Conservation (phyloP, 1,139 yeast species). For the Geotrichum armillariae region DNA sequence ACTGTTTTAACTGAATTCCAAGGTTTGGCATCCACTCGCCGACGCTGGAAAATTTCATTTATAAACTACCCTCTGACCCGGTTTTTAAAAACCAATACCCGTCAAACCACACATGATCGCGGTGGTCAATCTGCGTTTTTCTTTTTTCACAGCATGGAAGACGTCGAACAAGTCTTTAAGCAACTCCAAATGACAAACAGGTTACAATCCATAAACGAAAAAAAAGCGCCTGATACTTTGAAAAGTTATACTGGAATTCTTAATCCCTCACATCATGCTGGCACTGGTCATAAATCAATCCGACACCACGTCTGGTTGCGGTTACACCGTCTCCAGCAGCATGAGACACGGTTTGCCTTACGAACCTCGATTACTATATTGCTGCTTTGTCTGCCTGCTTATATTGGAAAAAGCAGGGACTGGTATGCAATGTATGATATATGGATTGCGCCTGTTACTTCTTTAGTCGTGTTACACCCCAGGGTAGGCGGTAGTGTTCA, state of each 20-base stretch:
- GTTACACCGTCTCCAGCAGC: conserved; percentile 38
- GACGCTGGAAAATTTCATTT: conserved; percentile 38
- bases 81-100: conserved; percentile 44
- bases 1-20: conserved; percentile 22
- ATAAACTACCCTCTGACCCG: conserved; percentile 46
- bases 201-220: conserved; percentile 15
- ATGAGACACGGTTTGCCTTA: conserved; percentile 47
- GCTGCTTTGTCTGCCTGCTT: conserved; percentile 46
- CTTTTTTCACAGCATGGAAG: conserved; percentile 45
- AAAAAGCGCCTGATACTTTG: conserved; percentile 1
- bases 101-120: conserved; percentile 47
- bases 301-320: conserved; percentile 41
- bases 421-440: conserved; percentile 48
- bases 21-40: conserved; percentile 20
- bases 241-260: conserved; percentile 8
- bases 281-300: conserved; percentile 23
- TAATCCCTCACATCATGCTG: neutral
- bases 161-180: conserved; percentile 52
- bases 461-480: conserved; percentile 44
- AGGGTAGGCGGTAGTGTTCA: conserved; percentile 46
- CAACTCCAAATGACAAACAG: conserved; percentile 43
- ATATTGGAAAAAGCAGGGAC: conserved; percentile 41
- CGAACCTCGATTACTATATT: conserved; percentile 42
- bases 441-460: conserved; percentile 47
- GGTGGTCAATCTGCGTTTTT: conserved; percentile 48